phyloP scores from a whole-genome alignment of 331 rosid genomes.

The Pyracantha coccinea region DNA sequence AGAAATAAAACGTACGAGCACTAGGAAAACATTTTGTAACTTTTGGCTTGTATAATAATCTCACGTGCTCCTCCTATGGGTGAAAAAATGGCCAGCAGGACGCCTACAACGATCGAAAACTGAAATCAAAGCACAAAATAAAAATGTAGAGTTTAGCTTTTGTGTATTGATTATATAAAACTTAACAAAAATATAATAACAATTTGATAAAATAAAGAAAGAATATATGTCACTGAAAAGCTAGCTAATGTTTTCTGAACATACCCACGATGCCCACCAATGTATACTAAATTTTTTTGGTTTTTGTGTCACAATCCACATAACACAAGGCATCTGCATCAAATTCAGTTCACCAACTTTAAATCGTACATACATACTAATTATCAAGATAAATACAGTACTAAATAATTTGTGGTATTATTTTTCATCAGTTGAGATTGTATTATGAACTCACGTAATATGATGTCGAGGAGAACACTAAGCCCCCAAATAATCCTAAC shows the following conservation, averaged over 20 bases:
- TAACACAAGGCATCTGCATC: conserved; percentile 27
- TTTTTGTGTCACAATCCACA: conserved; percentile 38
- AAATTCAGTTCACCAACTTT: neutral
- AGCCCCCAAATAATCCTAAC: conserved; percentile 67
- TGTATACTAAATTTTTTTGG: conserved; percentile 36
- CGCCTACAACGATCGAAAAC: conserved; percentile 17
- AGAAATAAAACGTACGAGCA: neutral
- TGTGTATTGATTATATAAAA: too few relatives aligned
- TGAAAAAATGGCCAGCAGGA: conserved; percentile 25
- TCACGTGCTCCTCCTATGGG: conserved; percentile 56
- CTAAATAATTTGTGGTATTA: neutral
- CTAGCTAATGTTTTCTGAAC: neutral
- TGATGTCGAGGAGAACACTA: conserved; percentile 58
- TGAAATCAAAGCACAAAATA: conserved; percentile 6
- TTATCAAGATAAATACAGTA: neutral
- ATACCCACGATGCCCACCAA: conserved; percentile 40
- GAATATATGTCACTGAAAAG: neutral
- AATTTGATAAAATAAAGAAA: too few relatives aligned
- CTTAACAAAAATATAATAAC: too few relatives aligned
- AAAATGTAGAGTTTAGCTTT: too few relatives aligned
- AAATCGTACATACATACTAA: neutral
- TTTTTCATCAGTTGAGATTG: neutral
- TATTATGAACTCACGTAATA: conserved; percentile 36
- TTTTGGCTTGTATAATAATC: conserved; percentile 33
- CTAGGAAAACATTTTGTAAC: conserved; percentile 38